Evolutionary conservation across 768 basidiomycete genomes (phyloP).

Genomic region (Pisolithus marmoratus): DNA sequence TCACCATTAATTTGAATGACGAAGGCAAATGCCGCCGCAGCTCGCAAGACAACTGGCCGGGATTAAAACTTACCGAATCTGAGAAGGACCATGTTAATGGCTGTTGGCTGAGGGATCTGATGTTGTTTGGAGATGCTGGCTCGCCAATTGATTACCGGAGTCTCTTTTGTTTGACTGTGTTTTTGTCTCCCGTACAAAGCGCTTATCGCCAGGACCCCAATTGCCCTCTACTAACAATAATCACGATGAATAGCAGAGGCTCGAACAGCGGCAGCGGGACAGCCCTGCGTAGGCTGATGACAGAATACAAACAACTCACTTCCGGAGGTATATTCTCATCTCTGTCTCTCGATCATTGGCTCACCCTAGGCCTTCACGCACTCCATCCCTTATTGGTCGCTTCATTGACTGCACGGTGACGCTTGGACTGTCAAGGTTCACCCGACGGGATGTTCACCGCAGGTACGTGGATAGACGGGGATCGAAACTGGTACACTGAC

Average conservation of each 20-base stretch:
- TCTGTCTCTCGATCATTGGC: not conserved
- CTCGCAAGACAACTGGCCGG: too few relatives aligned
- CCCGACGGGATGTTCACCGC: slow-evolving; percentile 98
- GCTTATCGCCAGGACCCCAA: too few relatives aligned
- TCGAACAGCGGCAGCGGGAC: slow-evolving; percentile 52
- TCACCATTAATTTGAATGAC: too few relatives aligned
- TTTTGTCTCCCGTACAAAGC: not conserved
- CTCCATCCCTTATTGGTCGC: not conserved
- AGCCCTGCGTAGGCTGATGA: slow-evolving; percentile 84
- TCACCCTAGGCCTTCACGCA: not conserved
- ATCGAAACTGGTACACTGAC: not conserved
- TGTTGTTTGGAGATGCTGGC: too few relatives aligned
- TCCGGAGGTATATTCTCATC: slow-evolving; percentile 49
- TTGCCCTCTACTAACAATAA: not conserved
- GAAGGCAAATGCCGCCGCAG: too few relatives aligned
- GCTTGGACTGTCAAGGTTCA: slow-evolving; percentile 43
- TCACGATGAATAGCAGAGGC: slow-evolving; percentile 46
- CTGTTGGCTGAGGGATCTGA: too few relatives aligned
- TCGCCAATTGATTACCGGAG: too few relatives aligned
- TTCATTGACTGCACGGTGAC: not conserved
- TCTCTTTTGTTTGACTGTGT: not conserved
- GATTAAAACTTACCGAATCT: too few relatives aligned
- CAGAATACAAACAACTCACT: slow-evolving; percentile 84
- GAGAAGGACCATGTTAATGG: too few relatives aligned
- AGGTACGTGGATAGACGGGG: slow-evolving; percentile 34